phyloP scores from a whole-genome alignment of 2,329 filamentous ascomycete genomes.

The Aspergillus cejpii region DNA sequence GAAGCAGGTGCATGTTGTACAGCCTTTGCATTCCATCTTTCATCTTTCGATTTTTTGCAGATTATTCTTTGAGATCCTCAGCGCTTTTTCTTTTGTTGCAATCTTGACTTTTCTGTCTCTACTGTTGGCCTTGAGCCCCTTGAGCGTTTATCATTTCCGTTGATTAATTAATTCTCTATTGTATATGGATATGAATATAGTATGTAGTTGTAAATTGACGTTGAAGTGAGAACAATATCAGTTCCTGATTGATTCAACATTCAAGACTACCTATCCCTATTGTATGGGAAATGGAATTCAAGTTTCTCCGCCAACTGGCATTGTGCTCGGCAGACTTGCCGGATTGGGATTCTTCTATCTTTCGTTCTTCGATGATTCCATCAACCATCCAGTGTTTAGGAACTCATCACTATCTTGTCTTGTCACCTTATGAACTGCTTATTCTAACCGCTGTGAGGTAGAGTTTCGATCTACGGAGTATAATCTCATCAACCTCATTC shows the following conservation, averaged over 20 bases:
- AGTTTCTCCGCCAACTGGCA: not conserved
- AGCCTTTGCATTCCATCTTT: not conserved
- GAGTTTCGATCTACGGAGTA: too few species aligned
- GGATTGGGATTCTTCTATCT: slow-evolving; percentile 1
- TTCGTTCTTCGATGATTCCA: not conserved
- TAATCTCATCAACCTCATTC: too few species aligned
- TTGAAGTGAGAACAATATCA: not conserved
- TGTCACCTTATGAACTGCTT: too few species aligned
- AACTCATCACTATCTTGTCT: too few species aligned
- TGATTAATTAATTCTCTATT: not conserved
- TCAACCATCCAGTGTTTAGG: not conserved
- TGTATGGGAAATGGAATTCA: too few species aligned
- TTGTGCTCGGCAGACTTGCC: slow-evolving; percentile 5
- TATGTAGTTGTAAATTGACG: not conserved
- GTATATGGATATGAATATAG: not conserved
- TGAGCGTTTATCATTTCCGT: not conserved
- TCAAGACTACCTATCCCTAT: too few species aligned
- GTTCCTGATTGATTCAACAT: too few species aligned
- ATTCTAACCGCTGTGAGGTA: too few species aligned
- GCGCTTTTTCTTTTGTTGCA: not conserved
- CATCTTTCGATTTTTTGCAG: not conserved
- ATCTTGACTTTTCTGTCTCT: not conserved
- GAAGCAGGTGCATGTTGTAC: not conserved
- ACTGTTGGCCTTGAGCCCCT: not conserved
- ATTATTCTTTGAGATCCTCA: not conserved